phyloP scores from a whole-genome alignment of 306 rosid species.

The peach (Prunus persica) region DNA sequence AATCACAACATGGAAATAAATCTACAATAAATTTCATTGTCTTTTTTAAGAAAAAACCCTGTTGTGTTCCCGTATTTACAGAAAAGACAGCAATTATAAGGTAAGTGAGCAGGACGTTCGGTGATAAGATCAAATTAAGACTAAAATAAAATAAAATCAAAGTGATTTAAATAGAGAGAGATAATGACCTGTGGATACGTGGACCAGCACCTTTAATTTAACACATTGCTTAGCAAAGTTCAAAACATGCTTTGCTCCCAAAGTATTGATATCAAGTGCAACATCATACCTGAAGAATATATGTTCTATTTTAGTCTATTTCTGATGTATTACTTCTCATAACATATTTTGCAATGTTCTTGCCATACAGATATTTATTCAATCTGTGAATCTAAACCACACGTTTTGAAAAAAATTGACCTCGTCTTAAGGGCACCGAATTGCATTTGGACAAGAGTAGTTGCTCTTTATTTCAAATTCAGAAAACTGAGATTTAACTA shows the following conservation, averaged over 20 bases:
- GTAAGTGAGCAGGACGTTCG: neutral
- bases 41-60: too few relatives aligned
- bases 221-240: slow-evolving; percentile 60
- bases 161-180: neutral
- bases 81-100: neutral
- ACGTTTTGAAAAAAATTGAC: too few relatives aligned
- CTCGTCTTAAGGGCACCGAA: too few relatives aligned
- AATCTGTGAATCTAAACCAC: too few relatives aligned
- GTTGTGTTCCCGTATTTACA: too few relatives aligned
- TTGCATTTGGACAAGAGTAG: too few relatives aligned
- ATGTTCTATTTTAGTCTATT: neutral
- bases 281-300: slow-evolving; percentile 51
- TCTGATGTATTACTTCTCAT: neutral
- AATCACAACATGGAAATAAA: neutral
- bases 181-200: slow-evolving; percentile 72
- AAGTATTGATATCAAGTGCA: slow-evolving; percentile 54
- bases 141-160: neutral
- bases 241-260: slow-evolving; percentile 60
- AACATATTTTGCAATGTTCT: neutral
- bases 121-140: neutral
- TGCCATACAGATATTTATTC: too few relatives aligned
- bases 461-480: neutral
- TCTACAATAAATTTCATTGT: too few relatives aligned
- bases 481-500: neutral
- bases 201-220: slow-evolving; percentile 52